These are phyloP conservation scores for Panicum miliaceum DNA, from an alignment of 176 grass and related monocot genomes.

Conservation along the genomic window DNA sequence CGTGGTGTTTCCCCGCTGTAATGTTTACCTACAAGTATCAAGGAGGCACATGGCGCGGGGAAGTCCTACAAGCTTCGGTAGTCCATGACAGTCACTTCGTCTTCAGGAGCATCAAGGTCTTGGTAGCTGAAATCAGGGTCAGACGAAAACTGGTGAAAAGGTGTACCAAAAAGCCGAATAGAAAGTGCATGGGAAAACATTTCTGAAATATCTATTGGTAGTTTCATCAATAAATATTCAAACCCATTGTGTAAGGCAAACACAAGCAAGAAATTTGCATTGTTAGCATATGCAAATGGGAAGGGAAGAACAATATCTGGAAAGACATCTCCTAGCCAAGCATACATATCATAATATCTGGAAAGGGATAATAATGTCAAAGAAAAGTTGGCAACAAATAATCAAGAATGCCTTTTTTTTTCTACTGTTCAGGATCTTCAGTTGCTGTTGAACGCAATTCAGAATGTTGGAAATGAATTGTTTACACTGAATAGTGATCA, in stretches of 20 bases:
- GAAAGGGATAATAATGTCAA: background rate
- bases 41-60: background rate
- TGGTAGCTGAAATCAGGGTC: slow-evolving; percentile 51
- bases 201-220: background rate
- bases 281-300: background rate
- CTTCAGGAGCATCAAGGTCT: slow-evolving; percentile 81
- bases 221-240: background rate
- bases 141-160: background rate
- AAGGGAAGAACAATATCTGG: background rate
- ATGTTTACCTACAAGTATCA: slow-evolving; percentile 32
- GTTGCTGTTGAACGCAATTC: background rate
- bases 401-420: background rate
- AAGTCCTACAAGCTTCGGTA: slow-evolving; percentile 85
- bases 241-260: background rate
- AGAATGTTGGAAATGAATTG: slow-evolving; percentile 4
- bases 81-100: slow-evolving; percentile 97
- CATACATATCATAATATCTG: background rate
- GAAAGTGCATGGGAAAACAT: background rate
- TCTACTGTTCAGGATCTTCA: background rate
- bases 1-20: background rate
- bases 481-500: background rate
- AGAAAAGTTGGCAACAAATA: slow-evolving; percentile 24
- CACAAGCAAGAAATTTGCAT: background rate
- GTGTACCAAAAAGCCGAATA: background rate
- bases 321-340: background rate